Evolutionary conservation across 2,329 filamentous ascomycete genomes (phyloP).

Genomic region (Stachybotrys chartarum): DNA sequence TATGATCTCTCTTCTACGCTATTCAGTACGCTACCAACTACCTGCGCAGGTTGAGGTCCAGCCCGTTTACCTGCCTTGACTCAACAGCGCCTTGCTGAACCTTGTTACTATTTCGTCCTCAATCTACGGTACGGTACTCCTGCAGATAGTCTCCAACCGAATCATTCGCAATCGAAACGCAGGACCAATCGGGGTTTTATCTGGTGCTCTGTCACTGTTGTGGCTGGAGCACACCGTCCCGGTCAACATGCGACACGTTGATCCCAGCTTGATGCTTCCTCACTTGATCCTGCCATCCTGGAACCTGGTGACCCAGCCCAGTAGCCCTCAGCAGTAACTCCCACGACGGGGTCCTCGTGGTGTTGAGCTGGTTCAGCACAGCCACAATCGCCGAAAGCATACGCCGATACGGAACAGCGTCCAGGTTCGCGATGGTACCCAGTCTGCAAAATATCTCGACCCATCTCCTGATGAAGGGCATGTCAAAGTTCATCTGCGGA

Average conservation of each 20-base stretch:
- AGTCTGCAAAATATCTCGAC: constrained; percentile 8
- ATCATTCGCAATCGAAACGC: too few relatives aligned
- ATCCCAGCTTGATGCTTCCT: constrained; percentile 4
- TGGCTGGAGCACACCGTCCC: background rate
- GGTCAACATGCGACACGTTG: constrained; percentile 8
- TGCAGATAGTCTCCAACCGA: too few relatives aligned
- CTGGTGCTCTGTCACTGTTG: too few relatives aligned
- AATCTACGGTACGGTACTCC: too few relatives aligned
- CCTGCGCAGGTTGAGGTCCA: too few relatives aligned
- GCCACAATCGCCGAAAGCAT: background rate
- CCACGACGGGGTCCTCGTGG: constrained; percentile 2
- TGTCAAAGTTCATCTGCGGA: constrained; percentile 17
- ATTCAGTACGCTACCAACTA: too few relatives aligned
- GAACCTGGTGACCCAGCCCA: constrained; percentile 7
- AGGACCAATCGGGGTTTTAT: too few relatives aligned
- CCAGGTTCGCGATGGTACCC: constrained; percentile 6
- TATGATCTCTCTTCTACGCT: too few relatives aligned
- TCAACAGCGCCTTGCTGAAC: too few relatives aligned
- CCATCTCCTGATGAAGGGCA: constrained; percentile 13
- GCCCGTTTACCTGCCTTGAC: too few relatives aligned
- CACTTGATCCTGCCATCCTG: constrained; percentile 13
- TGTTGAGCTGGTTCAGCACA: background rate
- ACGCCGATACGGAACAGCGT: background rate
- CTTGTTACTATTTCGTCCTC: too few relatives aligned
- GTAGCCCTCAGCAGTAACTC: constrained; percentile 7